Base-by-base conservation (phyloP, 345 rosid species). In the Aquilaria sinensis region DNA sequence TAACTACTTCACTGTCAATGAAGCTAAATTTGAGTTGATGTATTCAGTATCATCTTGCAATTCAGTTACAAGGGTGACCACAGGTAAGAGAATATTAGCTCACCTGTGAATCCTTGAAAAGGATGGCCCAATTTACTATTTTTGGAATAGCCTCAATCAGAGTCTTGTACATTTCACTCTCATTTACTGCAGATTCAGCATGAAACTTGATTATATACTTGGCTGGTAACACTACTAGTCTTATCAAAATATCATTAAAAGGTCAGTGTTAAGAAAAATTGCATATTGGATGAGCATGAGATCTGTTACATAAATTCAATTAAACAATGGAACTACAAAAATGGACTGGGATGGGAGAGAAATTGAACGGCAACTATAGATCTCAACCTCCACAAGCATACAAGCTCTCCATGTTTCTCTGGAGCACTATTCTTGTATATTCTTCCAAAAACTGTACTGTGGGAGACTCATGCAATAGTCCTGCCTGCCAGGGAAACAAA, bases 381-480 rank as follows among this genome's bases (percentile, higher is more conserved):
- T 67, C 58, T 66, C 73, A 68, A 93, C 97, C 99, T 85, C 92
- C 90, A 76, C 97, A 94, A 33, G 99, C 93, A 70, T 80, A 88
- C 75, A 94, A 74, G 78, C 85, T 88, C 72, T 90, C 96, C 50
- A 88, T 73, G 80, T 88, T 90, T 74, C 81, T 86, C 75, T 75
- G 79, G 52, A 88, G 79, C 73, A 85, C 90, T 45, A 72, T 69
- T 75, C 82, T 76, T 16, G 91, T 84, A 66, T 80, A 81, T 55
- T 81, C 86, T 73, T 86, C 85, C 83, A 90, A 74, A 78, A 77
- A 82, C 15, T 78, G 74, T 61, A 63, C 46, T 10, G 87, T 83
- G 64, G 84, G 90, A 65, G 74, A 68, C 64, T 86, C 92, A 74
- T 80, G 79, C 60, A 77, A 43, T 63, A 94, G 88, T 58, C 92